Base-by-base conservation (phyloP, 176 grass and related monocot species). In the Aegilops sharonensis region DNA sequence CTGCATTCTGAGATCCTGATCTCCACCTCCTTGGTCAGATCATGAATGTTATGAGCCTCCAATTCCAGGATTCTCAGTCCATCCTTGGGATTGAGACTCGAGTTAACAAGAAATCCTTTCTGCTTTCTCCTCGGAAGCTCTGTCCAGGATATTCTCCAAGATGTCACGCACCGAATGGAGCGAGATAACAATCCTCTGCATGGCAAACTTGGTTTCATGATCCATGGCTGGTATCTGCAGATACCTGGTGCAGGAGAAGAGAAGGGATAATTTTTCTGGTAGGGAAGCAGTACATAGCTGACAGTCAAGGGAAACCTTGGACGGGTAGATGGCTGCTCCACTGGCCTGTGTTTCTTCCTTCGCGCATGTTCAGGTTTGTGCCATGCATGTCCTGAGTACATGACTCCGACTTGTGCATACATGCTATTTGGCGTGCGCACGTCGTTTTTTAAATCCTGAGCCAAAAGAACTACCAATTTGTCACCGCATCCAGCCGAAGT, bases 1-100 rank as follows among this genome's bases (percentile, higher is more conserved):
- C 88, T 81, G 18, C 80, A 32, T 12, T 78, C 43, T 57, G 29
- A 72, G 45, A 96, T 61, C 47, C 71, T 93, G 37, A 64, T 78
- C 25, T 86, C 78, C 1, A 91, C 59, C 56, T 76, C 88, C 64
- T 20, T 83, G 25, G 77, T 85, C 42, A 93, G 77, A 73, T 93
- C 72, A 73, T 71, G 76, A 36, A 93, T 68, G 7, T 45, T 85
- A 7, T 12, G 43, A 67, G 56, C 85, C 72, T 92, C 79, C 21
- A 21, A 57, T 62, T 68, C 54, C 32, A 89, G 39, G 35, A 36
- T 6, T 7, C 35, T 36, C 35, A 36, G 35, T 29, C 79, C 59
- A 72, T 81, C 82, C 3, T 81, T 47, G 13, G 36, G 52, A 70
- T 84, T 39, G 36, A 48, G 2, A 64, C 39, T 54, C 13, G 37